These are phyloP conservation scores for Peronospora destructor DNA, from an alignment of 352 stramenopile species.

Conservation along the genomic window DNA sequence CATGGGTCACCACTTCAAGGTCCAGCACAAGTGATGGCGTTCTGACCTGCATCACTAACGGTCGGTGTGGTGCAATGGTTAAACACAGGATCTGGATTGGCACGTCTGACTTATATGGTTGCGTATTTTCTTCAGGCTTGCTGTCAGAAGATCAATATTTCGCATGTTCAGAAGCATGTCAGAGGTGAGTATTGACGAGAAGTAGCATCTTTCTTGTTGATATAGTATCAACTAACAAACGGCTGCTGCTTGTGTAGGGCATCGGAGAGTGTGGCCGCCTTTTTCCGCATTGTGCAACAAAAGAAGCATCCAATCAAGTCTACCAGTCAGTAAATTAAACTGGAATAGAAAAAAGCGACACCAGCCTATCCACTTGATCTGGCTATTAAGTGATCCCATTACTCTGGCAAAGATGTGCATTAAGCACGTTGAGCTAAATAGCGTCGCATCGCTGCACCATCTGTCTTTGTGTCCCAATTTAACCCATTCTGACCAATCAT, in stretches of 20 bases:
- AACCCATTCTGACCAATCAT: background rate
- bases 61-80: conserved; percentile 19
- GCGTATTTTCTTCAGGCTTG: conserved; percentile 31
- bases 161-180: conserved; percentile 70
- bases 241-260: conserved; percentile 26
- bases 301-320: conserved; percentile 50
- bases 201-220: background rate
- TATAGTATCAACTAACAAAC: conserved; percentile 2
- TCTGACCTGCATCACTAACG: conserved; percentile 68
- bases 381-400: background rate
- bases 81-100: background rate
- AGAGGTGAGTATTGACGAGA: conserved; percentile 32
- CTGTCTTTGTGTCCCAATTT: conserved; percentile 8
- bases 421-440: background rate
- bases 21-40: conserved; percentile 64
- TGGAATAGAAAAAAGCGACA: conserved; percentile 5
- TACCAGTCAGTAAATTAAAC: conserved; percentile 23
- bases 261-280: conserved; percentile 64
- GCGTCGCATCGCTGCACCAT: background rate
- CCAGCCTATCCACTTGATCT: background rate
- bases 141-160: conserved; percentile 81
- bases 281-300: conserved; percentile 72
- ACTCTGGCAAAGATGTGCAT: background rate
- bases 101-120: background rate
- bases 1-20: conserved; percentile 56